These are phyloP conservation scores for Candida glucosophila DNA, from an alignment of 1,139 yeast species.

Conservation along the genomic window DNA sequence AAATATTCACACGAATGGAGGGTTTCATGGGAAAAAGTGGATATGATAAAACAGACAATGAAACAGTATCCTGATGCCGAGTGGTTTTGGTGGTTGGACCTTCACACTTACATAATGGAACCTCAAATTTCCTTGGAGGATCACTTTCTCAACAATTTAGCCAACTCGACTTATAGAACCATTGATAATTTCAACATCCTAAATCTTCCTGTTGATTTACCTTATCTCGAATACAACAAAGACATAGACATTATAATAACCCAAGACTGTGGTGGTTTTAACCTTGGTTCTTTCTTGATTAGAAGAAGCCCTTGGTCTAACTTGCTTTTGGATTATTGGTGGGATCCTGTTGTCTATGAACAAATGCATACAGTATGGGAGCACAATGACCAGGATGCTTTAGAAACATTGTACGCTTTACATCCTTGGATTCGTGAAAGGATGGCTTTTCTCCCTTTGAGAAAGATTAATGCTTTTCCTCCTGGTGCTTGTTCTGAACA, in stretches of 20 bases:
- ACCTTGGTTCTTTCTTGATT: conserved; percentile 81
- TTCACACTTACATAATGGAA: conserved; percentile 94
- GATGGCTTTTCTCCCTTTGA: conserved; percentile 75
- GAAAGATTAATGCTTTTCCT: conserved; percentile 86
- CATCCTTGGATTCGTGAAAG: conserved; percentile 90
- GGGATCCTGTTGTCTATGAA: conserved; percentile 97
- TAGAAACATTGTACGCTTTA: conserved; percentile 67
- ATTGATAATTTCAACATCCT: conserved; percentile 72
- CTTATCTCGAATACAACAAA: conserved; percentile 60
- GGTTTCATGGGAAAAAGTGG: conserved; percentile 97
- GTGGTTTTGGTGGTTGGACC: conserved; percentile 99
- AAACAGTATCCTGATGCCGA: conserved; percentile 90
- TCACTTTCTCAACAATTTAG: conserved; percentile 63
- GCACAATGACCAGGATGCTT: conserved; percentile 93
- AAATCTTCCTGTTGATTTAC: conserved; percentile 52
- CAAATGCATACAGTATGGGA: conserved; percentile 98
- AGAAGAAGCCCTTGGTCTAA: conserved; percentile 84
- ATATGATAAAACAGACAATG: conserved; percentile 89
- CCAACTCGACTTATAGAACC: conserved; percentile 64
- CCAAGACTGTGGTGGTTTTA: conserved; percentile 97
- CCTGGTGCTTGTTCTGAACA: conserved; percentile 88
- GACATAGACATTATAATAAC: conserved; percentile 77
- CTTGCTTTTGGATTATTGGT: conserved; percentile 80
- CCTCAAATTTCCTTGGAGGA: conserved; percentile 76
- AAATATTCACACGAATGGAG: conserved; percentile 96